Evolutionary conservation across 73 alveolate genomes (phyloP), one percentile per base, ranked within the genome.

Genomic region (Paramecium biaurelia): DNA sequence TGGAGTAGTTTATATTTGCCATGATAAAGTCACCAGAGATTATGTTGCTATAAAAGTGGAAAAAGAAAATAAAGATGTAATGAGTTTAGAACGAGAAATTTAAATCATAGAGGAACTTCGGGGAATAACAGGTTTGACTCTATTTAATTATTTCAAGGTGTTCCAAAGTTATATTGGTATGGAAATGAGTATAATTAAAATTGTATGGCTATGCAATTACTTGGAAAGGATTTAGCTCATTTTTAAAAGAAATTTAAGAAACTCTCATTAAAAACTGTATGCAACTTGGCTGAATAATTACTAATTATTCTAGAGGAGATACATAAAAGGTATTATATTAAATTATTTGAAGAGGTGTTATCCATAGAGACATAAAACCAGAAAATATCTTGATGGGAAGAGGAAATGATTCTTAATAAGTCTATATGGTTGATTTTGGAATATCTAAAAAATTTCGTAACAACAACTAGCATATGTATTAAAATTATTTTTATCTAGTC

Each of bases 1-100:
- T 85, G 99, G 99, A 30, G 97, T 95, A 12, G 97, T 97, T 63
- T 97, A 92, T 79, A 82, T 96, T 76, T 98, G 98, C 28, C 92
- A 74, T 76, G 96, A 95, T 79, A 95, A 93, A 93, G 93, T 93
- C 20, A 93, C 98, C 21, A 92, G 93, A 14, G 96, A 89, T 70
- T 85, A 85, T 85, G 97, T 95, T 1, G 98, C 98, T 14, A 87
- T 95, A 89, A 95, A 95, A 92, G 93, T 95, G 1, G 98, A 95
- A 90, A 85, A 85, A 24, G 93, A 57, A 26, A 85, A 85, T 67
- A 34, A 76, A 53, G 70, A 85, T 35, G 8, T 85, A 11, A 58
- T 85, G 93, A 85, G 93, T 37, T 85, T 67, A 58, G 85, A 58
- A 5, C 42, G 86, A 37, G 93, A 67, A 34, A 67, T 85, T 37